A percentile compares a stretch with the other conserved stretches of the same genome.
Conservation (phyloP, 2,329 filamentous ascomycete genomes). For the Fusarium temperatum region DNA sequence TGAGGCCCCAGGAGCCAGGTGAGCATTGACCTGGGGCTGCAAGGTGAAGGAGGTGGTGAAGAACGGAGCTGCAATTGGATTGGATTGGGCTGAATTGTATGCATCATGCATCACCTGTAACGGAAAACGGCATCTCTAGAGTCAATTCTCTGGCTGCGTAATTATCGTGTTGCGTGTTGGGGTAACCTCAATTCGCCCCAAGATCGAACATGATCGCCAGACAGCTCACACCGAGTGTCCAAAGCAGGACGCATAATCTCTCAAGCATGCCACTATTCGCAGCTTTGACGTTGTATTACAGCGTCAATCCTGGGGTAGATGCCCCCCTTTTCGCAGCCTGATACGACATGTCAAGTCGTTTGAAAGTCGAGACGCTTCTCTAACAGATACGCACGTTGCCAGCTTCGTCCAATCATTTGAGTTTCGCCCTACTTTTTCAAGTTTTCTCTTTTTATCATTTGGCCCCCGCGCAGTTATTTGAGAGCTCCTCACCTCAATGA, state of each 20-base stretch:
- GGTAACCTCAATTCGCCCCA: neutral
- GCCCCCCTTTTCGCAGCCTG: conserved; percentile 19
- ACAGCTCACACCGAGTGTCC: conserved; percentile 15
- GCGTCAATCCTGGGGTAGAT: conserved; percentile 38
- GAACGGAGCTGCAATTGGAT: conserved; percentile 35
- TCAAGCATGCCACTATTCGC: conserved; percentile 26
- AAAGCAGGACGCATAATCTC: neutral
- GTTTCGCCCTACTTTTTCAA: neutral
- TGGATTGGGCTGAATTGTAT: conserved; percentile 26
- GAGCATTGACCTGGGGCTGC: conserved; percentile 25
- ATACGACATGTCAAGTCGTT: conserved; percentile 35
- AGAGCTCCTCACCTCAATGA: neutral
- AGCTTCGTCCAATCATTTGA: conserved; percentile 1
- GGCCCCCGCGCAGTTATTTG: neutral
- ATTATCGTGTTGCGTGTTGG: conserved; percentile 6
- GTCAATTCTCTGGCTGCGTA: conserved; percentile 1
- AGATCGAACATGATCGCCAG: neutral
- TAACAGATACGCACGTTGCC: conserved; percentile 1
- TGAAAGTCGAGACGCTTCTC: conserved; percentile 34
- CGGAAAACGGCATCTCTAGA: conserved; percentile 24
- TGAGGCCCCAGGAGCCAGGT: conserved; percentile 22
- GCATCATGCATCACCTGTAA: conserved; percentile 18
- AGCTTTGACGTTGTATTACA: conserved; percentile 25
- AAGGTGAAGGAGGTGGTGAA: conserved; percentile 8
- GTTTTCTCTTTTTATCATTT: neutral